Percentiles rank a stretch among this genome's conserved stretches.
Conservation (phyloP, 768 basidiomycete species). For the Termitomyces heimii region DNA sequence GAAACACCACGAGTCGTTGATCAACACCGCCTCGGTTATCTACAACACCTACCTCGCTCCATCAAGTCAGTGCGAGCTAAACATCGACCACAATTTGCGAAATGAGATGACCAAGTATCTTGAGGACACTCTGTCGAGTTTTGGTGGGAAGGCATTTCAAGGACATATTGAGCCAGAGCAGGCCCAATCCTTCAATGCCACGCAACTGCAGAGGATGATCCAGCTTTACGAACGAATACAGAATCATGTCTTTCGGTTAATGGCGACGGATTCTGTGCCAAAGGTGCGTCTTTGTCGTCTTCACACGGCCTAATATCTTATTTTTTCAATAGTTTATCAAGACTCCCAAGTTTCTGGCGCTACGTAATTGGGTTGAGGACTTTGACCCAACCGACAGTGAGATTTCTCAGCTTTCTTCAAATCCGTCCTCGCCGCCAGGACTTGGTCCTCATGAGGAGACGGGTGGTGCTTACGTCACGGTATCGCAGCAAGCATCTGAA, state of each 20-base stretch:
- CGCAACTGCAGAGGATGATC: slow-evolving; percentile 92
- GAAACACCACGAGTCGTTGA: slow-evolving; percentile 90
- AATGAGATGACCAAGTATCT: slow-evolving; percentile 93
- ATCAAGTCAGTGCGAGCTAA: slow-evolving; percentile 91
- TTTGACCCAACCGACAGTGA: slow-evolving; percentile 62
- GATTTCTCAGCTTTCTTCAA: slow-evolving; percentile 45
- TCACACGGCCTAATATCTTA: slow-evolving; percentile 5
- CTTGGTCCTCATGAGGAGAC: slow-evolving; percentile 59
- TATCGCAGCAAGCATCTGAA: slow-evolving; percentile 77
- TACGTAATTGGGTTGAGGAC: slow-evolving; percentile 75
- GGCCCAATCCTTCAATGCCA: slow-evolving; percentile 84
- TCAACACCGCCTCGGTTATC: slow-evolving; percentile 90
- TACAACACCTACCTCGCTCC: slow-evolving; percentile 96
- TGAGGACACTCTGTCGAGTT: slow-evolving; percentile 76
- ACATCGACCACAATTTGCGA: slow-evolving; percentile 95
- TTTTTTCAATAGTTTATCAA: slow-evolving; percentile 68
- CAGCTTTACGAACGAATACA: slow-evolving; percentile 94
- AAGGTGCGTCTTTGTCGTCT: slow-evolving; percentile 48
- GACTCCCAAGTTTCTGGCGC: slow-evolving; percentile 73
- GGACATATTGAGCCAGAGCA: slow-evolving; percentile 81
- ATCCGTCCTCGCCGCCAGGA: slow-evolving; percentile 66
- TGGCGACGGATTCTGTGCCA: slow-evolving; percentile 99
- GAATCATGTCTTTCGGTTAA: slow-evolving; percentile 91
- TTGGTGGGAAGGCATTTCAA: slow-evolving; percentile 72
- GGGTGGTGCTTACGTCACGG: slow-evolving; percentile 82